Evolutionary conservation across 2,329 filamentous ascomycete genomes (phyloP).

Genomic region (Epicoccum nigrum): DNA sequence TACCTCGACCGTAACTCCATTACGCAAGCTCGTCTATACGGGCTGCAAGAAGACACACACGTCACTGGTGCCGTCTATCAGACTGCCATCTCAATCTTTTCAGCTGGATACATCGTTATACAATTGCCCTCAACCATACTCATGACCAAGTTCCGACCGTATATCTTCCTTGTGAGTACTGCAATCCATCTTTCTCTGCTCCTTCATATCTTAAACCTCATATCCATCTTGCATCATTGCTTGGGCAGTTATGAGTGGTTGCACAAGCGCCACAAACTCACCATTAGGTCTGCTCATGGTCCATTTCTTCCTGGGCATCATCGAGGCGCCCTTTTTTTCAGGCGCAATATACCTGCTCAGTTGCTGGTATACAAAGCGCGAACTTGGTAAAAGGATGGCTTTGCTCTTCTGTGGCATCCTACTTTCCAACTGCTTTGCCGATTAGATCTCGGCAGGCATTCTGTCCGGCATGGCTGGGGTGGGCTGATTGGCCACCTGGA

Average conservation of each 20-base stretch:
- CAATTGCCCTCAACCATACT: too few relatives aligned
- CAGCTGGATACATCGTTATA: too few relatives aligned
- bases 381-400: conserved; percentile 15
- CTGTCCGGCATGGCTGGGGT: conserved; percentile 43
- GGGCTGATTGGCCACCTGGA: conserved; percentile 40
- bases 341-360: conserved; percentile 40
- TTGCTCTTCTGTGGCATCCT: conserved; percentile 59
- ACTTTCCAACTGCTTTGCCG: conserved; percentile 63
- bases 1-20: too few relatives aligned
- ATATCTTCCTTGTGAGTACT: too few relatives aligned
- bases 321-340: conserved; percentile 68
- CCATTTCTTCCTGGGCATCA: conserved; percentile 67
- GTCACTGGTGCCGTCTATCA: too few relatives aligned
- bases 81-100: too few relatives aligned
- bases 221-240: conserved; percentile 8
- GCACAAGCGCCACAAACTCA: conserved; percentile 66
- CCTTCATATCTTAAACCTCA: background rate
- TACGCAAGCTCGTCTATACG: too few relatives aligned
- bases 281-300: conserved; percentile 59
- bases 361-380: conserved; percentile 19
- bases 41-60: too few relatives aligned
- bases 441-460: conserved; percentile 55
- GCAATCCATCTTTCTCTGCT: too few relatives aligned
- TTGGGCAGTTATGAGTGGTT: conserved; percentile 18
- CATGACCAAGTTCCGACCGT: too few relatives aligned